Evolutionary conservation across 2,329 filamentous ascomycete genomes (phyloP).

Genomic region (Escovopsis sp.): DNA sequence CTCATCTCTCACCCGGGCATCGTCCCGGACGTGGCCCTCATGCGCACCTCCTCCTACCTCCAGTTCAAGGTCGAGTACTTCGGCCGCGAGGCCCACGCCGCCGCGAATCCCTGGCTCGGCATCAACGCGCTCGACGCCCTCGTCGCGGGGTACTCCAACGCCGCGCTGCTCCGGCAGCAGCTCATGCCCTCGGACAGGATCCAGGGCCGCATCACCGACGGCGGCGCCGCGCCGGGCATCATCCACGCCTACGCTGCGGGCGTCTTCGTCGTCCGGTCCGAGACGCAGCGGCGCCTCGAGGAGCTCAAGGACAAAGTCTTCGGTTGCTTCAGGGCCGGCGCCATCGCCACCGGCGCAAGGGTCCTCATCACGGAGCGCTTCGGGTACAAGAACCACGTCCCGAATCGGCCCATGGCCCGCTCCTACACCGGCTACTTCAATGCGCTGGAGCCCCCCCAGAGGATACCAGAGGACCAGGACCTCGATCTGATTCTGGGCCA

Average conservation of each 20-base stretch:
- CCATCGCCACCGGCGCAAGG: conserved; percentile 28
- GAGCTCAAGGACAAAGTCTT: conserved; percentile 27
- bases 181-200: conserved; percentile 34
- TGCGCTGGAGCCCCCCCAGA: conserved; percentile 17
- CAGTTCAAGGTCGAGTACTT: conserved; percentile 36
- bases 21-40: conserved; percentile 27
- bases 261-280: conserved; percentile 29
- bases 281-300: conserved; percentile 24
- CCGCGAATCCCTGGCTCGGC: conserved; percentile 39
- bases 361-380: conserved; percentile 24
- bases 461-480: conserved; percentile 22
- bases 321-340: conserved; percentile 23
- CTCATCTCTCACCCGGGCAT: conserved; percentile 18
- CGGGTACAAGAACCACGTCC: conserved; percentile 40
- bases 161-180: conserved; percentile 41
- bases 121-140: conserved; percentile 44
- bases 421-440: conserved; percentile 33
- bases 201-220: conserved; percentile 36
- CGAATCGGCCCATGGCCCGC: conserved; percentile 32
- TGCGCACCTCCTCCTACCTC: conserved; percentile 36
- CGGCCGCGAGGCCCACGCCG: conserved; percentile 40
- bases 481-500: conserved; percentile 25
- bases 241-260: conserved; percentile 36
- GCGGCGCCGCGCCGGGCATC: conserved; percentile 37
- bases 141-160: conserved; percentile 29